These are phyloP conservation scores for Cytospora piceicola DNA, from an alignment of 2,329 filamentous ascomycete genomes.

Conservation along the genomic window DNA sequence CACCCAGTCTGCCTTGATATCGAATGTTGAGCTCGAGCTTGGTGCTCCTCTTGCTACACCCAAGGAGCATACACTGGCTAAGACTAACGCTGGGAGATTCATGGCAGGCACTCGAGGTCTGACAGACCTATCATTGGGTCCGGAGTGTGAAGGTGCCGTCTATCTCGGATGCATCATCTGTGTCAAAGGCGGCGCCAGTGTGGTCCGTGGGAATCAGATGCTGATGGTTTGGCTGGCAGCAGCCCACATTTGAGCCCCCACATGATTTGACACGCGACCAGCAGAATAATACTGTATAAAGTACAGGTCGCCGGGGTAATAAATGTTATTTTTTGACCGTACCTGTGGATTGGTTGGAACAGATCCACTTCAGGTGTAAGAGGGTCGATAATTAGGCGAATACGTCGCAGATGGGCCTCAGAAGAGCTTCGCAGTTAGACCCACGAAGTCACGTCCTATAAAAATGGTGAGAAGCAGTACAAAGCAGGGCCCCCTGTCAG, in stretches of 20 bases:
- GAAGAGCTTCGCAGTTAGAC: too few relatives aligned
- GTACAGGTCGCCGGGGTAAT: too few relatives aligned
- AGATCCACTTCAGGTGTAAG: too few relatives aligned
- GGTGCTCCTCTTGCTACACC: constrained; percentile 16
- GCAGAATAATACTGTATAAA: too few relatives aligned
- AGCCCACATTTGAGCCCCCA: neutral
- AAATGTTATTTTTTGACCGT: too few relatives aligned
- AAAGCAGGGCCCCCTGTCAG: too few relatives aligned
- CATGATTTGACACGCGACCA: constrained; percentile 10
- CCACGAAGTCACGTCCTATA: too few relatives aligned
- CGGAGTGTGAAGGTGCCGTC: constrained; percentile 3
- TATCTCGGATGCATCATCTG: neutral
- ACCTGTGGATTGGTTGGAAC: too few relatives aligned
- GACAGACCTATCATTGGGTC: neutral
- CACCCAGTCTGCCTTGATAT: constrained; percentile 28
- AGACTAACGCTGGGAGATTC: constrained; percentile 10
- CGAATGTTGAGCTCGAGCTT: constrained; percentile 20
- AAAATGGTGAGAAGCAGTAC: too few relatives aligned
- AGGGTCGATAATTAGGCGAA: too few relatives aligned
- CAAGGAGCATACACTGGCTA: constrained; percentile 11
- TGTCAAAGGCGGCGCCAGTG: constrained; percentile 4
- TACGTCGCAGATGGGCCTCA: too few relatives aligned
- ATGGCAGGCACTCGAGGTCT: constrained; percentile 8
- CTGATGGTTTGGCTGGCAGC: neutral
- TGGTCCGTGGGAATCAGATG: constrained; percentile 6